Conservation (phyloP, 306 rosid genomes). For the Hippophae rhamnoides region DNA sequence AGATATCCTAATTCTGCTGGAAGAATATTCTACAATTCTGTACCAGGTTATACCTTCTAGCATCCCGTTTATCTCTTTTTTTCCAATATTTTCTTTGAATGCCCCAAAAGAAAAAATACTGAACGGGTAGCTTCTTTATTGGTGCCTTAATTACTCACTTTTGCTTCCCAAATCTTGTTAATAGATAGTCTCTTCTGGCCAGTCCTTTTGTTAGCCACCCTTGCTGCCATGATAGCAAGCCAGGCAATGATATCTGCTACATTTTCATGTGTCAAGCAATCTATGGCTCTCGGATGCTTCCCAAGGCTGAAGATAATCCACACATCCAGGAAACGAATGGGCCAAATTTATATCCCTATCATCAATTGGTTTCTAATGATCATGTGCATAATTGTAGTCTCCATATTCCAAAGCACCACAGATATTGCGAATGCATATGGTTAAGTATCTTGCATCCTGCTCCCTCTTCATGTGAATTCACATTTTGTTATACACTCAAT, state of each 20-base stretch:
- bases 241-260: slow-evolving; percentile 99
- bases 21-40: slow-evolving; percentile 65
- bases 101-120: background rate
- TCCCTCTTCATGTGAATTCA: slow-evolving; percentile 11
- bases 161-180: slow-evolving; percentile 21
- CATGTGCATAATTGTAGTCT: slow-evolving; percentile 81
- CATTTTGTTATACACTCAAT: background rate
- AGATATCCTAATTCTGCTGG: slow-evolving; percentile 38
- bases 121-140: slow-evolving; percentile 9
- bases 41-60: slow-evolving; percentile 62
- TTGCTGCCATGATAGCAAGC: slow-evolving; percentile 98
- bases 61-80: slow-evolving; percentile 13
- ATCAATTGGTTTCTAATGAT: slow-evolving; percentile 85
- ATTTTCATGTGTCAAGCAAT: slow-evolving; percentile 89
- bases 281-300: slow-evolving; percentile 99
- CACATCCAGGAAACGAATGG: slow-evolving; percentile 82
- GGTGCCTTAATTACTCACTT: slow-evolving; percentile 13
- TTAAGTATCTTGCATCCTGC: slow-evolving; percentile 23
- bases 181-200: slow-evolving; percentile 95
- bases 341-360: slow-evolving; percentile 88
- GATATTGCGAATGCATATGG: slow-evolving; percentile 98
- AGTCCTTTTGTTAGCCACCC: slow-evolving; percentile 74
- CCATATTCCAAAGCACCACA: slow-evolving; percentile 74
- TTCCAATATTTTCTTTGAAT: background rate
- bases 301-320: slow-evolving; percentile 93